A percentile compares a stretch with the other conserved stretches of the same genome.
Conservation (phyloP, 2,329 filamentous ascomycete genomes). For the Diplodia intermedia region DNA sequence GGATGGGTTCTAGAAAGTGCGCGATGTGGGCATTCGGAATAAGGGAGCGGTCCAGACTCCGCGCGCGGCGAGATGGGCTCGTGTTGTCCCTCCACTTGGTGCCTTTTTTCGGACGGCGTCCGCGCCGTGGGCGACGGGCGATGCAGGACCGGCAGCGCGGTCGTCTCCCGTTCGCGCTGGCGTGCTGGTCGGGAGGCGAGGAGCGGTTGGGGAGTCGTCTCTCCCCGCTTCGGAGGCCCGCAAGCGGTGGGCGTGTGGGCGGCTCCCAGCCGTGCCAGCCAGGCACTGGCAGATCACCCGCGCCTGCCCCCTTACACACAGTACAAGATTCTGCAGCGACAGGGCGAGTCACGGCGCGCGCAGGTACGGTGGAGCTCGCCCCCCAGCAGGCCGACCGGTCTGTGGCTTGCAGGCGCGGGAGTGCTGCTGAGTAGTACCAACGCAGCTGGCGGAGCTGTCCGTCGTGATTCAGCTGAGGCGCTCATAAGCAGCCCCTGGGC, state of each 20-base stretch:
- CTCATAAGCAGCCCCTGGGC: conserved; percentile 16
- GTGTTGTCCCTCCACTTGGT: not conserved
- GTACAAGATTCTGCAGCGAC: not conserved
- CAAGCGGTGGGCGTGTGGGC: conserved; percentile 6
- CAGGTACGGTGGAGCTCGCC: not conserved
- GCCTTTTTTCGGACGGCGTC: not conserved
- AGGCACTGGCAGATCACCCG: conserved; percentile 28
- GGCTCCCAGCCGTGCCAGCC: conserved; percentile 8
- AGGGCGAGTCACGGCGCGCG: not conserved
- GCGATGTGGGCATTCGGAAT: conserved; percentile 21
- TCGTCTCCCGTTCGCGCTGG: not conserved
- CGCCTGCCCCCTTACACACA: conserved; percentile 11
- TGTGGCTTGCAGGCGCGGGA: not conserved
- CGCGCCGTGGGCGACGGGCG: not conserved
- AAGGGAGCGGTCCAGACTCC: conserved; percentile 13
- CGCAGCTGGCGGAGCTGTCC: conserved; percentile 8
- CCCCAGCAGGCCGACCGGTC: conserved; percentile 10
- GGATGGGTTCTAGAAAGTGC: conserved; percentile 26
- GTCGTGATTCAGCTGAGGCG: not conserved
- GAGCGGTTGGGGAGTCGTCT: not conserved
- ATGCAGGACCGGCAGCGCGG: conserved; percentile 1
- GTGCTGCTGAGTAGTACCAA: not conserved
- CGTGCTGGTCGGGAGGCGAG: not conserved
- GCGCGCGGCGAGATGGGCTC: not conserved
- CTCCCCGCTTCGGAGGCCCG: not conserved